phyloP scores from a whole-genome alignment of 2,329 filamentous ascomycete genomes.

The Colletotrichum zoysiae region DNA sequence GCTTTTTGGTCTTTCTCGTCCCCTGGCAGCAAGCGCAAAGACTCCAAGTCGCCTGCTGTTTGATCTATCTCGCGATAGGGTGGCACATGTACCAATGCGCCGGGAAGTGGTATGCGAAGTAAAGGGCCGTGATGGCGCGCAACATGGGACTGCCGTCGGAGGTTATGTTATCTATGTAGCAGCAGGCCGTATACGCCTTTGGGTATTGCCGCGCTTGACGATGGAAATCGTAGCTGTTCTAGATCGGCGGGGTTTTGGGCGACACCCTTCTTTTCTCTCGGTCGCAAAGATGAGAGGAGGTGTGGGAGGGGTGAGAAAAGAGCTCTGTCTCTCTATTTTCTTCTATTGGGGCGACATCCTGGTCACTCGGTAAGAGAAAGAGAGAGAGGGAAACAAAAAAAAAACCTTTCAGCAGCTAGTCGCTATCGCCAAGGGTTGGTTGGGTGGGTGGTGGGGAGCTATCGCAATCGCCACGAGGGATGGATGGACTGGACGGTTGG shows the following conservation, averaged over 20 bases:
- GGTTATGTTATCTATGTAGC: background rate
- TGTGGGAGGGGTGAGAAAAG: background rate
- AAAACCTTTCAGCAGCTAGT: constrained; percentile 32
- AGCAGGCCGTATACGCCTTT: background rate
- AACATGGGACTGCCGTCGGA: constrained; percentile 32
- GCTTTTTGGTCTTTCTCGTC: constrained; percentile 68
- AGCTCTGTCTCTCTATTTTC: background rate
- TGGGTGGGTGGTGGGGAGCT: constrained; percentile 31
- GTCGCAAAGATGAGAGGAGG: constrained; percentile 15
- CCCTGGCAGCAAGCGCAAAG: constrained; percentile 73
- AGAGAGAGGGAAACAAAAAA: background rate
- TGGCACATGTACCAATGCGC: constrained; percentile 61
- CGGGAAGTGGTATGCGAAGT: constrained; percentile 44
- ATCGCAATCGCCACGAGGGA: constrained; percentile 32
- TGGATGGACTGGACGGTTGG: background rate
- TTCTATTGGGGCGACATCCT: constrained; percentile 34
- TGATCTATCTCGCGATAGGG: constrained; percentile 53
- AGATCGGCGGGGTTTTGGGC: constrained; percentile 13
- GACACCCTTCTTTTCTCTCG: constrained; percentile 16
- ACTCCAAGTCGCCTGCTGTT: constrained; percentile 73
- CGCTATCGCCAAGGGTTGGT: constrained; percentile 22
- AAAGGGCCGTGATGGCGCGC: constrained; percentile 31
- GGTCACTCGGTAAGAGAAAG: constrained; percentile 18
- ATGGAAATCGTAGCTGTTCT: background rate
- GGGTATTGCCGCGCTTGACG: constrained; percentile 17